These are phyloP conservation scores for Polychaeton citri DNA, from an alignment of 2,329 filamentous ascomycete species.

Conservation along the genomic window DNA sequence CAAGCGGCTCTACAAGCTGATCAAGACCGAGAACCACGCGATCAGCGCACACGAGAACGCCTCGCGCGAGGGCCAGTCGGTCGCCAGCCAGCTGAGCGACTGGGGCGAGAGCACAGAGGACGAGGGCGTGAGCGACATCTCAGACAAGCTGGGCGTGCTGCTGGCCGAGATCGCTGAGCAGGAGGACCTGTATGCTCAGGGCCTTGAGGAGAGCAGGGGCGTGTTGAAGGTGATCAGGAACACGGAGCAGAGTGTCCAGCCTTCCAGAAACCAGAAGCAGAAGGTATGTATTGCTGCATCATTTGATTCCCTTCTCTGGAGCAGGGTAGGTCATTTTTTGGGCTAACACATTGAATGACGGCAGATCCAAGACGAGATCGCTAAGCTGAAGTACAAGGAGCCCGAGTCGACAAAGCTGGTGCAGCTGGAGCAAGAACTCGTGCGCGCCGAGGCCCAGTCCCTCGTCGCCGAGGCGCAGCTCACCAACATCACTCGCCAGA, in stretches of 20 bases:
- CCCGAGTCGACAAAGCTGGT: constrained; percentile 69
- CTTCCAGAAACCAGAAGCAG: constrained; percentile 70
- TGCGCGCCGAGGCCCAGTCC: constrained; percentile 89
- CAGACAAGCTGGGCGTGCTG: constrained; percentile 89
- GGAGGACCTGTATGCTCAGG: constrained; percentile 77
- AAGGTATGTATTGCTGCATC: constrained; percentile 36
- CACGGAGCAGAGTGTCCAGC: constrained; percentile 90
- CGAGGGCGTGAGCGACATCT: constrained; percentile 75
- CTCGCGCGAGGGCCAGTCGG: constrained; percentile 67
- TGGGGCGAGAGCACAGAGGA: constrained; percentile 92
- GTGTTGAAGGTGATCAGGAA: constrained; percentile 87
- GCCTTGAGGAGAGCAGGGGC: constrained; percentile 70
- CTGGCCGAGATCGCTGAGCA: constrained; percentile 88
- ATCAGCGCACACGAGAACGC: constrained; percentile 76
- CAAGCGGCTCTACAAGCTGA: constrained; percentile 76
- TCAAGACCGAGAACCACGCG: constrained; percentile 87
- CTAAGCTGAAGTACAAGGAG: constrained; percentile 83
- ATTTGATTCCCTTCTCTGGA: neutral
- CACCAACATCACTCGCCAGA: constrained; percentile 88
- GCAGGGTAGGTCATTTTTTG: neutral
- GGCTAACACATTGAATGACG: neutral
- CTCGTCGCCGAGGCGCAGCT: constrained; percentile 93
- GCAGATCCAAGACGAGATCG: constrained; percentile 76
- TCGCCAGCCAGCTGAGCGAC: constrained; percentile 83
- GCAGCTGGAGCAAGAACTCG: constrained; percentile 87